Conservation (phyloP, 2,329 filamentous ascomycete species). For the Sporothrix variecibatus region DNA sequence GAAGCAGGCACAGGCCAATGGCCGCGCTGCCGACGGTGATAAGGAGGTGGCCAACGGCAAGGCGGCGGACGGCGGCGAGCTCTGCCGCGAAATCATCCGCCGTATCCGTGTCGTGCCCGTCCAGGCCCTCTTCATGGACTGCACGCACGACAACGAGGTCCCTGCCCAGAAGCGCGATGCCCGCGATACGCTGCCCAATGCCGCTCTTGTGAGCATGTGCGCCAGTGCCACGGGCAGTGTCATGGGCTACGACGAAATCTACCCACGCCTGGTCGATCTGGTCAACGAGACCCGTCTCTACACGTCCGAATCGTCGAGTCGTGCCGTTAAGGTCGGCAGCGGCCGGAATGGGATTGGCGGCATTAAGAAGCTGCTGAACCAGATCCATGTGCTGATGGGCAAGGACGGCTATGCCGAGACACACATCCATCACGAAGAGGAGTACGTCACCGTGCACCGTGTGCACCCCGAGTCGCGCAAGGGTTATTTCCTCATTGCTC, state of each 20-base stretch:
- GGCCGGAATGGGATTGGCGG: conserved; percentile 84
- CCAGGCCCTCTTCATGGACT: conserved; percentile 97
- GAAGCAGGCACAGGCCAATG: conserved; percentile 19
- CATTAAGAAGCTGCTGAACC: conserved; percentile 89
- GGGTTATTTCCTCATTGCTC: conserved; percentile 92
- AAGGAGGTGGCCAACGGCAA: conserved; percentile 17
- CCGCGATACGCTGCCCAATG: conserved; percentile 89
- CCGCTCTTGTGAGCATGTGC: conserved; percentile 94
- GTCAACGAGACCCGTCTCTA: conserved; percentile 88
- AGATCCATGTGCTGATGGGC: conserved; percentile 94
- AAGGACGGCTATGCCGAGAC: conserved; percentile 93
- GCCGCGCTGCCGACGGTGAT: conserved; percentile 25
- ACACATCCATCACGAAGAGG: conserved; percentile 92
- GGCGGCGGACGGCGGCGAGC: conserved; percentile 38
- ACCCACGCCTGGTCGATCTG: conserved; percentile 88
- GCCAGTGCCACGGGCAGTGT: conserved; percentile 92
- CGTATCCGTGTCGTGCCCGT: conserved; percentile 85
- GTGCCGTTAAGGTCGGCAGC: conserved; percentile 64
- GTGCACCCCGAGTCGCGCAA: conserved; percentile 91
- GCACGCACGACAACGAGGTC: conserved; percentile 96
- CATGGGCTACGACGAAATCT: conserved; percentile 97
- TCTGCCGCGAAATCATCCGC: conserved; percentile 67
- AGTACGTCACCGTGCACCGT: conserved; percentile 94
- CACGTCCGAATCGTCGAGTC: conserved; percentile 65
- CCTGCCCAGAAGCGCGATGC: conserved; percentile 94